Evolutionary conservation across 1,284 basidiomycete species (phyloP).

Genomic region (Ganoderma resinaceum): DNA sequence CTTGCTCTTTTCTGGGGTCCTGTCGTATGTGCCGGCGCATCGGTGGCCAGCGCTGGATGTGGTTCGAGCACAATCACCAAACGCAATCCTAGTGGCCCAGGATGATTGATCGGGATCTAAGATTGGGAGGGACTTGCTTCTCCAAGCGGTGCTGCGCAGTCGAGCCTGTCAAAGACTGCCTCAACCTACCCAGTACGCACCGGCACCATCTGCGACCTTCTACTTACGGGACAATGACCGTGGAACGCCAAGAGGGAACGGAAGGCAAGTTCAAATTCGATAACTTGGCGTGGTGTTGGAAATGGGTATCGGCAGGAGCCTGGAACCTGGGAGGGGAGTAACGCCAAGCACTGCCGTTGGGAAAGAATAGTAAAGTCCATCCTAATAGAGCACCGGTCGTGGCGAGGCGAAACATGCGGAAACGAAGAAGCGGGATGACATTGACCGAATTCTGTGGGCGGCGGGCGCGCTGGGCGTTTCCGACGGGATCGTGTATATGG

Average conservation of each 20-base stretch:
- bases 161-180: background rate
- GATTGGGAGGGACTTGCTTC: background rate
- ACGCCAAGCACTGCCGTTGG: background rate
- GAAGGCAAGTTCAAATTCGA: background rate
- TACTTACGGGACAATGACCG: background rate
- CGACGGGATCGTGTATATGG: background rate
- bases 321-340: background rate
- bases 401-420: background rate
- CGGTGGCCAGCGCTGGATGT: background rate
- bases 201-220: background rate
- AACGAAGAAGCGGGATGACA: background rate
- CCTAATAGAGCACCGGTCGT: background rate
- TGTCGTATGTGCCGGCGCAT: background rate
- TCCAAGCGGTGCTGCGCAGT: conserved; percentile 2
- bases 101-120: conserved; percentile 9
- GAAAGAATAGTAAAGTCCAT: background rate
- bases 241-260: background rate
- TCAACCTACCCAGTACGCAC: background rate
- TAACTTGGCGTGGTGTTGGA: background rate
- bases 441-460: background rate
- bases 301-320: background rate
- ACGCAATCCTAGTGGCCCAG: background rate
- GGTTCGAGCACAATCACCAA: background rate
- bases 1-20: background rate
- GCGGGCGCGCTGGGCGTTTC: background rate